Conservation (phyloP, 257 asterid genomes). For the Sherardia arvensis region DNA sequence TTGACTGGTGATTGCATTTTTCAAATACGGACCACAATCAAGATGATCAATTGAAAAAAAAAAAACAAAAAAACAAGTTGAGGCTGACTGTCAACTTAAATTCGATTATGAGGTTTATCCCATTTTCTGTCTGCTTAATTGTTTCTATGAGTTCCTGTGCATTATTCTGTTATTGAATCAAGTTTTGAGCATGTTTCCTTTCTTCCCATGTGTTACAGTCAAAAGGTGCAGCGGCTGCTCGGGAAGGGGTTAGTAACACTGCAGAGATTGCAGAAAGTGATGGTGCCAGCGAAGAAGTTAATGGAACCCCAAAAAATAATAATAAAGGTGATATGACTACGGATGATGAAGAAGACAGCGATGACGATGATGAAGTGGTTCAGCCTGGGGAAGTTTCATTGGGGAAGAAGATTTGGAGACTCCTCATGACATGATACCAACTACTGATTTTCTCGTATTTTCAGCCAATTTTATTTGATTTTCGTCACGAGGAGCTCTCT, state of each 20-base stretch:
- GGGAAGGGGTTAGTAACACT: constrained; percentile 20
- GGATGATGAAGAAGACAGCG: constrained; percentile 39
- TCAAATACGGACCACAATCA: background rate
- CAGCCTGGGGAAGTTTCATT: constrained; percentile 90
- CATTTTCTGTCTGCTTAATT: background rate
- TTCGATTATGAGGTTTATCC: constrained; percentile 1
- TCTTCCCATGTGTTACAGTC: constrained; percentile 26
- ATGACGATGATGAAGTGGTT: constrained; percentile 50
- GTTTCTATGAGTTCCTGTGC: background rate
- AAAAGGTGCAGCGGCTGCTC: constrained; percentile 29
- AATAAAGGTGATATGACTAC: constrained; percentile 24
- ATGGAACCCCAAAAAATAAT: constrained; percentile 34
- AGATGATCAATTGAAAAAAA: no score
- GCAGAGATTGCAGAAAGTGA: constrained; percentile 20
- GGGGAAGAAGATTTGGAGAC: constrained; percentile 91
- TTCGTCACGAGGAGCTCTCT: background rate
- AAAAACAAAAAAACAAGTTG: no score
- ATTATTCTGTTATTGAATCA: background rate
- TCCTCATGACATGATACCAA: constrained; percentile 53
- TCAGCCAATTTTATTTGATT: background rate
- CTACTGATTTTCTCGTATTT: background rate
- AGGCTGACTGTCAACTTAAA: background rate
- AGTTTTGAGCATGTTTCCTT: constrained; percentile 7
- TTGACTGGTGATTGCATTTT: background rate
- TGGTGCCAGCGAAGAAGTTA: constrained; percentile 46